phyloP scores from a whole-genome alignment of 176 grass and related monocot genomes.

The Raddia guianensis region DNA sequence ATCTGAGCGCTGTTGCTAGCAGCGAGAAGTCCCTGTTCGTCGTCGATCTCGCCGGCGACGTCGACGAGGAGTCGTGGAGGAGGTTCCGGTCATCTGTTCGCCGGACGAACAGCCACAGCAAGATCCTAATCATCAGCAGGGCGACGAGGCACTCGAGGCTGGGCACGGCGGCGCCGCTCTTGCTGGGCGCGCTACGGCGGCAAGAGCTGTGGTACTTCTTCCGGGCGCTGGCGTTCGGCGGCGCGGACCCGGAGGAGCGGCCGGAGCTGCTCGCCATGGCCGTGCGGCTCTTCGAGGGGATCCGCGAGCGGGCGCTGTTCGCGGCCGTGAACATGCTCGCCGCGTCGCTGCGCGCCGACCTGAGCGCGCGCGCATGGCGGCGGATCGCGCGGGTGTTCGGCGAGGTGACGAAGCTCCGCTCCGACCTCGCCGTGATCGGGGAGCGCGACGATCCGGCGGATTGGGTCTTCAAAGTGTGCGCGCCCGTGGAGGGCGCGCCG shows the following conservation, averaged over 20 bases:
- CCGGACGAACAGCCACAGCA: background rate
- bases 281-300: constrained; percentile 22
- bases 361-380: background rate
- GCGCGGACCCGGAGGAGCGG: constrained; percentile 13
- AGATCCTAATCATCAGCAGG: background rate
- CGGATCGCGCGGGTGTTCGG: background rate
- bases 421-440: background rate
- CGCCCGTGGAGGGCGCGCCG: background rate
- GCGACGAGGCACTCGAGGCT: background rate
- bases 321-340: background rate
- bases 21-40: background rate
- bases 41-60: background rate
- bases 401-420: background rate
- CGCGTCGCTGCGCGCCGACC: background rate
- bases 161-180: background rate
- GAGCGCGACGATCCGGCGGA: too few species aligned
- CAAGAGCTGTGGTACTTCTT: constrained; percentile 49
- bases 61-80: background rate
- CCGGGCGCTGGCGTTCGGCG: constrained; percentile 36
- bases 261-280: constrained; percentile 33
- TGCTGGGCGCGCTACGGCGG: background rate
- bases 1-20: too few species aligned
- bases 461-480: background rate
- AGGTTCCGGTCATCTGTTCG: background rate
- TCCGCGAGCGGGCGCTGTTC: background rate